Conservation (phyloP, 1,139 yeast species). For the Blastobotrys elegans region DNA sequence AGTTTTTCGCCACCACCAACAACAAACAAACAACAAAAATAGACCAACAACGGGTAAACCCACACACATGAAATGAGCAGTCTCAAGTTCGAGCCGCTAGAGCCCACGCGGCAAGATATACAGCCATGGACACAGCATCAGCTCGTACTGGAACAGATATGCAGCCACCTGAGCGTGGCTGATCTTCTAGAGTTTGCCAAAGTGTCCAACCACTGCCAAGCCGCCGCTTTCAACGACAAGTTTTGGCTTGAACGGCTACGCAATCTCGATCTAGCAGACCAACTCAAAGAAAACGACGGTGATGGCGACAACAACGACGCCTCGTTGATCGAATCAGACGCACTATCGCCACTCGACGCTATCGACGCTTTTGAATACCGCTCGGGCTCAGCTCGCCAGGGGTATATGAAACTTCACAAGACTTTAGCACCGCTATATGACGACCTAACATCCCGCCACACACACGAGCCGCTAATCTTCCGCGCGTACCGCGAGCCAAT, state of each 20-base stretch:
- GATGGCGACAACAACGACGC: constrained; percentile 24
- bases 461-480: constrained; percentile 25
- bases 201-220: constrained; percentile 37
- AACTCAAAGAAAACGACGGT: constrained; percentile 20
- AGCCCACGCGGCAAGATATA: constrained; percentile 9
- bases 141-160: constrained; percentile 13
- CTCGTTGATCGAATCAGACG: constrained; percentile 17
- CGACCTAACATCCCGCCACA: constrained; percentile 23
- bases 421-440: constrained; percentile 27
- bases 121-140: constrained; percentile 10
- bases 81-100: constrained; percentile 13
- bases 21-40: background rate
- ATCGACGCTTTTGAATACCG: constrained; percentile 20
- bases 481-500: constrained; percentile 24
- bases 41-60: background rate
- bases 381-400: constrained; percentile 14
- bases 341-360: constrained; percentile 18
- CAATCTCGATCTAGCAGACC: constrained; percentile 39
- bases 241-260: constrained; percentile 52
- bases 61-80: constrained; percentile 3
- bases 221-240: constrained; percentile 32
- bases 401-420: constrained; percentile 22
- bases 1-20: background rate
- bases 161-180: constrained; percentile 24
- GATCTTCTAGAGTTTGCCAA: constrained; percentile 28